These are phyloP conservation scores for Kazachstania bromeliacearum DNA, from an alignment of 805 yeast species.

Conservation along the genomic window DNA sequence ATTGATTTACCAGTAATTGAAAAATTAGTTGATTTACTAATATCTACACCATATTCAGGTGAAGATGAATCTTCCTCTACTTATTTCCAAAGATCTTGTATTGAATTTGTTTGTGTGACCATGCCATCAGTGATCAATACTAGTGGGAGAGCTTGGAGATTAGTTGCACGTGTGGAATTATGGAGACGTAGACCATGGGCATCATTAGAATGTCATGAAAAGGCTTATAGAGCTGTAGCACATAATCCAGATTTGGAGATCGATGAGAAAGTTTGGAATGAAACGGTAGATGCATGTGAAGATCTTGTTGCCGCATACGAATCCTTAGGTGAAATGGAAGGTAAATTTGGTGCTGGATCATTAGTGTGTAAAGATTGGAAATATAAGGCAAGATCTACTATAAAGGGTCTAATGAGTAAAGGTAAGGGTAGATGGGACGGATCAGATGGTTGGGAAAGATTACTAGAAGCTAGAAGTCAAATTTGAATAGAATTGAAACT, in stretches of 20 bases:
- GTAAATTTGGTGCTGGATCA: conserved; percentile 70
- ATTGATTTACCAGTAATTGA: conserved; percentile 72
- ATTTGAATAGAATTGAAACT: conserved; percentile 11
- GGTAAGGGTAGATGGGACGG: conserved; percentile 77
- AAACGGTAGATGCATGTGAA: conserved; percentile 66
- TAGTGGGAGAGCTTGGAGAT: conserved; percentile 58
- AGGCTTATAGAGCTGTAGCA: conserved; percentile 67
- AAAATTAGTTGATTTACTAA: conserved; percentile 56
- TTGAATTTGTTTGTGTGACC: conserved; percentile 59
- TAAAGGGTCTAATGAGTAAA: conserved; percentile 67
- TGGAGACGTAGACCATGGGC: conserved; percentile 89
- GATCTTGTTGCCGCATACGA: conserved; percentile 82
- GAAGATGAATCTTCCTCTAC: conserved; percentile 28
- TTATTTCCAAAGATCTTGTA: conserved; percentile 58
- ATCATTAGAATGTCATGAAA: conserved; percentile 75
- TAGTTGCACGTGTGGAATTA: conserved; percentile 73
- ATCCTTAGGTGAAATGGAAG: conserved; percentile 75
- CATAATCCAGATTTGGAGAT: conserved; percentile 56
- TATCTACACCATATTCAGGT: conserved; percentile 40
- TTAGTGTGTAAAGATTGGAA: conserved; percentile 90
- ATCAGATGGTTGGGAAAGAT: conserved; percentile 62
- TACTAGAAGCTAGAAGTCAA: conserved; percentile 34
- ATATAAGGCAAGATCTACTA: conserved; percentile 64
- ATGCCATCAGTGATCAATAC: conserved; percentile 64
- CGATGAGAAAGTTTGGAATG: conserved; percentile 59